Percentiles rank a stretch among this genome's conserved stretches.
Evolutionary conservation across 495 filamentous ascomycete species (phyloP).

Genomic region (Trichoderma asperelloides): DNA sequence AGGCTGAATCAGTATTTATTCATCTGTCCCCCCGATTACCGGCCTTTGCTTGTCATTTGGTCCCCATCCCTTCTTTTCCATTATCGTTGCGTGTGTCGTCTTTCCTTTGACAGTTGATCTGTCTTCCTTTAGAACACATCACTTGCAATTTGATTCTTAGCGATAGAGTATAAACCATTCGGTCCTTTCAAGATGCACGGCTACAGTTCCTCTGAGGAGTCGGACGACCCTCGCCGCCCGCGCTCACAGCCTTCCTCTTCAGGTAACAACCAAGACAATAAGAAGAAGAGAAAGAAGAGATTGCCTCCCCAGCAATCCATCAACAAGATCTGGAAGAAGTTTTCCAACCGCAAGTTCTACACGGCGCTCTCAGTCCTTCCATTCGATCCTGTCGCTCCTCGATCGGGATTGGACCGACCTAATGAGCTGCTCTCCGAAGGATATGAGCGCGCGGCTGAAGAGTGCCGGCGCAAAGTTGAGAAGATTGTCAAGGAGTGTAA

Average conservation of each 20-base stretch:
- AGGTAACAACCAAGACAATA: constrained; percentile 16
- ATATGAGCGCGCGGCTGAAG: constrained; percentile 65
- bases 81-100: neutral
- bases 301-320: constrained; percentile 66
- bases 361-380: constrained; percentile 40
- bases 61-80: neutral
- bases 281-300: constrained; percentile 46
- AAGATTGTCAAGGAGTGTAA: constrained; percentile 81
- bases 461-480: constrained; percentile 70
- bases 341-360: constrained; percentile 52
- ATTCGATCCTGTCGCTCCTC: constrained; percentile 37
- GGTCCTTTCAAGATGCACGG: constrained; percentile 22
- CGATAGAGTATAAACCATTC: constrained; percentile 1
- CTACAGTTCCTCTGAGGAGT: constrained; percentile 29
- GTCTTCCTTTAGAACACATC: neutral
- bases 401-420: constrained; percentile 34
- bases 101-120: neutral
- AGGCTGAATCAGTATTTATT: neutral
- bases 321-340: constrained; percentile 73
- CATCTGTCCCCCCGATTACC: neutral
- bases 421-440: constrained; percentile 45
- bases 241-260: constrained; percentile 14
- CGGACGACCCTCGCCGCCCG: constrained; percentile 21
- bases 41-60: neutral
- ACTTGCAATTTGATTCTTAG: neutral